phyloP scores from a whole-genome alignment of 1,284 basidiomycete species.

The Trametes versicolor region DNA sequence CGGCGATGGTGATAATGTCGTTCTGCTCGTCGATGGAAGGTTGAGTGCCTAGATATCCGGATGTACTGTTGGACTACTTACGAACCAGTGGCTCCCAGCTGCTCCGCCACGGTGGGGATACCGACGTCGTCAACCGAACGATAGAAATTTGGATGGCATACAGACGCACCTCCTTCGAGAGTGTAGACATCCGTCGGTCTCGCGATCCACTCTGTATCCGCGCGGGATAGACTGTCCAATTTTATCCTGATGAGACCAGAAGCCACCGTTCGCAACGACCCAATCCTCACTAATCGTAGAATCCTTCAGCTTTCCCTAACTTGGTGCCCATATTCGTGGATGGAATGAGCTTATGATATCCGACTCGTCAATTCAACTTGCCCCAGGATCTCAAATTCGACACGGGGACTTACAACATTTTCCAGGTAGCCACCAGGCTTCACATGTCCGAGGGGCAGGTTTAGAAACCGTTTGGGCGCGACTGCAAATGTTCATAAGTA shows the following conservation, averaged over 20 bases:
- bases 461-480: background rate
- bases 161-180: background rate
- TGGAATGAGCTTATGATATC: too few relatives aligned
- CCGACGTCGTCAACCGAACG: too few relatives aligned
- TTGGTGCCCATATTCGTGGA: constrained; percentile 27
- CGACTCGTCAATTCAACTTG: too few relatives aligned
- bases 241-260: background rate
- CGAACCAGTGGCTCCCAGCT: constrained; percentile 9
- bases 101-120: background rate
- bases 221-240: background rate
- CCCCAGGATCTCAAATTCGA: background rate
- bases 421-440: background rate
- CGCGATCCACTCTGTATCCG: background rate
- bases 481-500: background rate
- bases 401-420: background rate
- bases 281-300: constrained; percentile 57
- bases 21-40: constrained; percentile 46
- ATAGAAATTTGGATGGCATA: background rate
- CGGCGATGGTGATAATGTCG: constrained; percentile 49
- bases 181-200: background rate
- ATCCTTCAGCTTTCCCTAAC: constrained; percentile 62
- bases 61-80: background rate
- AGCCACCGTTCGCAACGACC: too few relatives aligned
- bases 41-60: background rate
- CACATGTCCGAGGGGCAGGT: background rate